phyloP scores from a whole-genome alignment of 345 rosid genomes.

The Cardamine resedifolia region DNA sequence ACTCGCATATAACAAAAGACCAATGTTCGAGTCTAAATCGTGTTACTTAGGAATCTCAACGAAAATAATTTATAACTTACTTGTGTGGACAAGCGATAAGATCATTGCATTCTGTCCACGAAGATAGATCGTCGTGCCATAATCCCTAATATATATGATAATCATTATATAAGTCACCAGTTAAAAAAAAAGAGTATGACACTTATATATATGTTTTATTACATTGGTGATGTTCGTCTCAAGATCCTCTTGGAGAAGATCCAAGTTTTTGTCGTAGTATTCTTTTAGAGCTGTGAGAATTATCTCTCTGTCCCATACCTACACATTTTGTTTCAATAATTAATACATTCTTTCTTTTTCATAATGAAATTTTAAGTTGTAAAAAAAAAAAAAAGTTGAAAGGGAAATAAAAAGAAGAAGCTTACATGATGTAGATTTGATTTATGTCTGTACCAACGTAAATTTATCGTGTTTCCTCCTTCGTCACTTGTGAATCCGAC shows the following conservation, averaged over 20 bases:
- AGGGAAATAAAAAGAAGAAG: background rate
- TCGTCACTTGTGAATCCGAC: constrained; percentile 75
- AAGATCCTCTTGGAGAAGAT: constrained; percentile 66
- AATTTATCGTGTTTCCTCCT: constrained; percentile 83
- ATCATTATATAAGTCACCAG: background rate
- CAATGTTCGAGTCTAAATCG: background rate
- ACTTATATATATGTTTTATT: constrained; percentile 21
- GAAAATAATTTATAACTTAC: constrained; percentile 38
- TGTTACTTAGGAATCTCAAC: background rate
- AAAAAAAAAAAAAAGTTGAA: background rate
- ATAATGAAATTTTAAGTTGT: background rate
- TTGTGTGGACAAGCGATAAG: constrained; percentile 64
- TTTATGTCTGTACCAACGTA: constrained; percentile 90
- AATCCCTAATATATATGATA: constrained; percentile 50
- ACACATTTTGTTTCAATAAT: constrained; percentile 2
- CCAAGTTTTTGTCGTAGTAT: constrained; percentile 69
- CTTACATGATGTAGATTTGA: constrained; percentile 92
- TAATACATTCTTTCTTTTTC: background rate
- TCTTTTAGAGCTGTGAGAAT: constrained; percentile 71
- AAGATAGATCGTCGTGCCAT: constrained; percentile 69
- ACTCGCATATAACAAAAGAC: background rate
- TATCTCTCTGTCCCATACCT: constrained; percentile 98
- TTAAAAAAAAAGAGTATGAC: background rate
- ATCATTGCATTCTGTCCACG: constrained; percentile 78
- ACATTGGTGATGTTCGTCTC: constrained; percentile 74